phyloP scores from a whole-genome alignment of 129 eudicot genomes.

The Pseudognaphalium luteoalbum region DNA sequence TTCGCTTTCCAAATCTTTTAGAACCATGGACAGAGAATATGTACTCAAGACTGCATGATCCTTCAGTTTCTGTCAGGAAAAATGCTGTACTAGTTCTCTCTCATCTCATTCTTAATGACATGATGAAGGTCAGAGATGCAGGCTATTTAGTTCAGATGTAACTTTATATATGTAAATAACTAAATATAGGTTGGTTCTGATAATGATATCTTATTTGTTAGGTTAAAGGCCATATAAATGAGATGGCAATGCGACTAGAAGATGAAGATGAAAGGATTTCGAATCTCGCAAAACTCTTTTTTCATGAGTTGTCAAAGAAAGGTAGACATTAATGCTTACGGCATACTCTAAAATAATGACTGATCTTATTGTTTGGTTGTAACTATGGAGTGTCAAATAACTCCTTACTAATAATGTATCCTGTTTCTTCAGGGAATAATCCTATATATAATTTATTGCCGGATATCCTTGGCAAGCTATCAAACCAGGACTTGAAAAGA shows the following conservation, averaged over 20 bases:
- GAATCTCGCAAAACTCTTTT: constrained; percentile 86
- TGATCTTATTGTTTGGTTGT: not conserved
- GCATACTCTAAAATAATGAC: not conserved
- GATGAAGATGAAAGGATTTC: constrained; percentile 94
- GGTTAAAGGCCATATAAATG: constrained; percentile 93
- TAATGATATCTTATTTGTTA: constrained; percentile 18
- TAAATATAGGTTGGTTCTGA: constrained; percentile 24
- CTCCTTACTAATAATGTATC: constrained; percentile 2
- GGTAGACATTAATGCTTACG: constrained; percentile 41
- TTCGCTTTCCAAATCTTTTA: constrained; percentile 89
- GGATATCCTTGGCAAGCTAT: constrained; percentile 90
- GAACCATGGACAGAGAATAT: constrained; percentile 99
- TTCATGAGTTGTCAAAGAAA: constrained; percentile 83
- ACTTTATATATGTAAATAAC: not conserved
- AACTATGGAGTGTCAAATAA: not conserved
- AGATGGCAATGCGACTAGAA: constrained; percentile 91
- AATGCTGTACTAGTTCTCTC: constrained; percentile 98
- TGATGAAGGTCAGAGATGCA: constrained; percentile 90
- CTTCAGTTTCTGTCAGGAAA: constrained; percentile 82
- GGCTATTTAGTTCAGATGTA: not conserved
- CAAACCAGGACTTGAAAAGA: constrained; percentile 64
- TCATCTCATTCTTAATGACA: constrained; percentile 93
- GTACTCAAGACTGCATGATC: constrained; percentile 81
- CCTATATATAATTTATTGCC: constrained; percentile 94
- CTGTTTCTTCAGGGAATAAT: constrained; percentile 63